Base-by-base conservation (phyloP, 1,284 basidiomycete species). In the Papiliotrema terrestris region DNA sequence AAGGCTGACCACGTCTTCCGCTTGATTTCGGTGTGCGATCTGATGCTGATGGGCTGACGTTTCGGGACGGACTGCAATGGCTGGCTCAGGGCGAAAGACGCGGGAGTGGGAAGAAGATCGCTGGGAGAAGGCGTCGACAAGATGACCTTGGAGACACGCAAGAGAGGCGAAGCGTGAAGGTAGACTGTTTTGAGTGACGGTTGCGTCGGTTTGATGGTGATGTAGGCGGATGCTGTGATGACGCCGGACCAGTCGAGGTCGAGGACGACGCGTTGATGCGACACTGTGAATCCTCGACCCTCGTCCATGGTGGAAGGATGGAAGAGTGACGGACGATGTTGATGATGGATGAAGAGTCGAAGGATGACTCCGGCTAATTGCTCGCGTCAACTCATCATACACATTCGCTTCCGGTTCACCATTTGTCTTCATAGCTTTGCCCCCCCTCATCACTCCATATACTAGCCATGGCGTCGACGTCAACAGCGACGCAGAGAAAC, bases 11-110 rank as follows among this genome's bases (percentile, higher is more conserved):
- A 98, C 32, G 96, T 77, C 77, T 87, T 89, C 52, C 95, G 84
- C 81, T 97, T 98, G 59, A 96, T 82, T 72, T 97, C 95, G 8
- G 92, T 90, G 77, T 97, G 93, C 42, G 84, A 83, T 67, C 93
- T 90, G 55, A 90, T 87, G 68, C 97, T 91, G 59, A 85, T 83
- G 0, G 68, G 66, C 22, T 72, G 68, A 19, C 70, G 60, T 0
- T 56, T 52, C 0, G 72, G 68, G 0, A 73, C 55, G 8, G 66
- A 63, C 38, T 71, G 68, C 43, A 72, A 70, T 3, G 88, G 80
- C 56, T 89, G 86, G 25, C 77, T 83, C 55, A 88, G 81, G 43
- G 80, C 81, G 61, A 91, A 81, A 54, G 84, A 85, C 23, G 84
- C 80, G 26, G 91, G 80, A 2, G 90, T 86, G 72, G 95, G 87